phyloP scores from a whole-genome alignment of 2,329 filamentous ascomycete genomes.

The Eurotiales sp. region DNA sequence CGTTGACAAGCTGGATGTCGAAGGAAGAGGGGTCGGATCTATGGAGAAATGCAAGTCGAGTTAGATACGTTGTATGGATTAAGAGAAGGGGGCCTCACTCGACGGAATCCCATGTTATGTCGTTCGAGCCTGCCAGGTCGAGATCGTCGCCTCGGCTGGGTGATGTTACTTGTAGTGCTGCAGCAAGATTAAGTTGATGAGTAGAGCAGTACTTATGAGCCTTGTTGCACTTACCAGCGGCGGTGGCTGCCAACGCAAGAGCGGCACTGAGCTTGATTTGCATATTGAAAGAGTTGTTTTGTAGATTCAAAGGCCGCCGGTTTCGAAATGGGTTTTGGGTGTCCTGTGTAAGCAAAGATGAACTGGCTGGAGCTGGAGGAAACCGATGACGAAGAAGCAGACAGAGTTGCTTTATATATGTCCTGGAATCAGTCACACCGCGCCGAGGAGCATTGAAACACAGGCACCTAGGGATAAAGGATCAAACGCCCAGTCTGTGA shows the following conservation, averaged over 20 bases:
- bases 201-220: not conserved
- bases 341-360: no score
- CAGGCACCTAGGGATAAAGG: conserved; percentile 2
- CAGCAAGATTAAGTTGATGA: not conserved
- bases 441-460: not conserved
- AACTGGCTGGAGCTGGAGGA: no score
- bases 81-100: conserved; percentile 22
- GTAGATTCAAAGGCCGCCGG: no score
- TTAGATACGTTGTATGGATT: not conserved
- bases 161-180: conserved; percentile 34
- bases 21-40: conserved; percentile 41
- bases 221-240: conserved; percentile 23
- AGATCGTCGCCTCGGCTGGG: conserved; percentile 30
- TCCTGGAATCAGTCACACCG: no score
- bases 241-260: conserved; percentile 27
- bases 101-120: conserved; percentile 39
- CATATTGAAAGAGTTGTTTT: conserved; percentile 29
- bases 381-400: no score
- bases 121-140: conserved; percentile 35
- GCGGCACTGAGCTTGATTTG: conserved; percentile 23
- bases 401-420: no score
- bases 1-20: conserved; percentile 42
- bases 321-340: no score
- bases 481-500: not conserved
- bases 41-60: not conserved